Conservation (phyloP, 2,329 filamentous ascomycete genomes). For the Pseudogymnoascus sp. region DNA sequence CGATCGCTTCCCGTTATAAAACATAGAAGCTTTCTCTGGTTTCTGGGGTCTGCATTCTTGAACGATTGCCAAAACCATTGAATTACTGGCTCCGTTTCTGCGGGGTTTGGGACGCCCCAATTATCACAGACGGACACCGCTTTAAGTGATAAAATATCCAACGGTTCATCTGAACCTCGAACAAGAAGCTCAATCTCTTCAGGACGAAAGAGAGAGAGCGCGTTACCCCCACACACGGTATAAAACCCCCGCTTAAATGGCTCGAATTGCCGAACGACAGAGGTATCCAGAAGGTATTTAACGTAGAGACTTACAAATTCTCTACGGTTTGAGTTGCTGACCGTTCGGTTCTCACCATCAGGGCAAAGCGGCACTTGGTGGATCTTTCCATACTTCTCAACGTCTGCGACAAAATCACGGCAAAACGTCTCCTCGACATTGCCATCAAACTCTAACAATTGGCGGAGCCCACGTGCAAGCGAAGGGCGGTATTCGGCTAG, state of each 20-base stretch:
- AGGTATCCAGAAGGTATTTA: constrained; percentile 68
- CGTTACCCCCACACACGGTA: constrained; percentile 83
- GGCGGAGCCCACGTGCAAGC: constrained; percentile 66
- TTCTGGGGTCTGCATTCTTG: constrained; percentile 51
- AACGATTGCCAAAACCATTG: constrained; percentile 89
- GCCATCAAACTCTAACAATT: constrained; percentile 75
- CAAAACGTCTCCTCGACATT: constrained; percentile 75
- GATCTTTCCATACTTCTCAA: constrained; percentile 67
- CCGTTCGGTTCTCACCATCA: constrained; percentile 64
- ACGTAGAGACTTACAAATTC: constrained; percentile 87
- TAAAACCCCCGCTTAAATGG: constrained; percentile 93
- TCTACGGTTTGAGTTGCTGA: constrained; percentile 75
- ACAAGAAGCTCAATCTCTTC: constrained; percentile 89
- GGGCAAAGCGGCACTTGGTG: constrained; percentile 63
- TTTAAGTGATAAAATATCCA: constrained; percentile 69
- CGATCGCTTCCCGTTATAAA: constrained; percentile 90
- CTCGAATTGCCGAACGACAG: constrained; percentile 77
- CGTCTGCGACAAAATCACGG: constrained; percentile 71
- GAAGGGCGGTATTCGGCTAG: constrained; percentile 73
- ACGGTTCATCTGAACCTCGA: constrained; percentile 72
- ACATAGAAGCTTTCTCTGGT: constrained; percentile 71
- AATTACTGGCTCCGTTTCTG: constrained; percentile 58
- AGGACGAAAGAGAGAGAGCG: constrained; percentile 75
- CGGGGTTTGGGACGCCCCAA: constrained; percentile 55
- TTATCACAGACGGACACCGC: constrained; percentile 77